Base-by-base conservation (phyloP, 2,329 filamentous ascomycete species). In the Nigrospora oryzae region DNA sequence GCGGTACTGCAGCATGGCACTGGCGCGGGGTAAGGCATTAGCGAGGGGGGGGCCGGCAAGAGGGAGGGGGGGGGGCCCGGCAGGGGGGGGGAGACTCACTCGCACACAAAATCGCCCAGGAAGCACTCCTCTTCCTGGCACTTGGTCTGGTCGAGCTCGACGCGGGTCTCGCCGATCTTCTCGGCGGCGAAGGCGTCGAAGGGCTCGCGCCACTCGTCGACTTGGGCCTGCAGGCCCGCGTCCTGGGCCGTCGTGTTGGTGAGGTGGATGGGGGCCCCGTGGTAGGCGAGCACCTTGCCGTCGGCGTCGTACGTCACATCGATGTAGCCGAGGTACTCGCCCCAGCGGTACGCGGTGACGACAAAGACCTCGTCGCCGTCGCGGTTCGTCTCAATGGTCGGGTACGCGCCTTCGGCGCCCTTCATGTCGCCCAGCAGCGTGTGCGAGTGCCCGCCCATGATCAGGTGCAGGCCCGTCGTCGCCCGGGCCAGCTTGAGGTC, bases 271-370 rank as follows among this genome's bases (percentile, higher is more conserved):
- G 81, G 81, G 0, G 72, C 79, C 31, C 81, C 81, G 54, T 74
- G 73, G 62, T 84, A 84, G 4, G 70, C 71, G 6, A 84, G 67
- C 14, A 83, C 74, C 58, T 74, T 79, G 57, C 81, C 81, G 2
- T 75, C 63, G 4, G 66, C 51, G 52, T 82, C 78, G 54, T 81
- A 84, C 1, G 76, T 78, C 8, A 84, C 71, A 50, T 83, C 79
- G 51, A 84, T 84, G 58, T 81, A 81, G 46, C 81, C 81, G 3
- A 84, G 62, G 45, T 84, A 84, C 62, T 84, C 78, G 42, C 81
- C 81, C 81, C 81, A 84, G 49, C 79, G 74, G 56, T 80, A 84
- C 3, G 80, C 75, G 8, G 79, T 83, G 15, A 85, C 81, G 53
- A 84, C 73, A 56, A 84, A 84, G 41, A 84, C 81, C 53, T 84